Evolutionary conservation across 2,329 filamentous ascomycete species (phyloP).

Genomic region (Ascochyta pisi): DNA sequence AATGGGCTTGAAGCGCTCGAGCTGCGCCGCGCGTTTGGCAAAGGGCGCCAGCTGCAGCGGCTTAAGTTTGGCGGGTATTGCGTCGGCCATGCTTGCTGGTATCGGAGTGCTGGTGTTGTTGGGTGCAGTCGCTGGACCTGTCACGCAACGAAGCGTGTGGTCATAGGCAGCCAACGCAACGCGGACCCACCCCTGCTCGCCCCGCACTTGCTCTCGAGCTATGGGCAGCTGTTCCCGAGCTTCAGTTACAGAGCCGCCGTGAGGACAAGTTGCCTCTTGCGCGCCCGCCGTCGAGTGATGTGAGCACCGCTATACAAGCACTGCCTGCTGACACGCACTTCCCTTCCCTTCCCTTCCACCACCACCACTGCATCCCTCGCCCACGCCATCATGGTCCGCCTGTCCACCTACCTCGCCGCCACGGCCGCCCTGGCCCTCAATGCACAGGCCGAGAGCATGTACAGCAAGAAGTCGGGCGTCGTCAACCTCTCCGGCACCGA

Average conservation of each 20-base stretch:
- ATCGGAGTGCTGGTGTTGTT: not conserved
- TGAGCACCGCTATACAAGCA: slow-evolving; percentile 23
- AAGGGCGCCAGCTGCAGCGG: slow-evolving; percentile 84
- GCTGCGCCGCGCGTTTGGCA: slow-evolving; percentile 80
- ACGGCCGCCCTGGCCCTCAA: slow-evolving; percentile 71
- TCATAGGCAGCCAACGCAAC: slow-evolving; percentile 7
- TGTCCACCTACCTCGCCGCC: slow-evolving; percentile 55
- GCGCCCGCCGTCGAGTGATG: slow-evolving; percentile 19
- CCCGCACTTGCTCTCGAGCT: slow-evolving; percentile 29
- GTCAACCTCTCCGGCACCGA: slow-evolving; percentile 79
- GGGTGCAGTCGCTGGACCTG: not conserved
- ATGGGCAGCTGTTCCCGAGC: slow-evolving; percentile 21
- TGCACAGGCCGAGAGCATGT: slow-evolving; percentile 73
- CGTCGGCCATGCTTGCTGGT: slow-evolving; percentile 67
- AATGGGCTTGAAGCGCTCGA: slow-evolving; percentile 83
- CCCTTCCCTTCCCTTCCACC: slow-evolving; percentile 1
- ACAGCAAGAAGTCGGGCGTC: slow-evolving; percentile 86
- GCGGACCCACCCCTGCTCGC: slow-evolving; percentile 15
- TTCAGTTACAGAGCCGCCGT: slow-evolving; percentile 20
- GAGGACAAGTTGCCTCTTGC: slow-evolving; percentile 33
- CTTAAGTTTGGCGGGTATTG: slow-evolving; percentile 75
- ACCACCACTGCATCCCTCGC: slow-evolving; percentile 1
- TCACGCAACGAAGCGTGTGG: slow-evolving; percentile 3
- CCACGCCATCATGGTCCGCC: slow-evolving; percentile 43
- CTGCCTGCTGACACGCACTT: slow-evolving; percentile 21